Base-by-base conservation (phyloP, 305 asterid species). In the Rubia balearica region DNA sequence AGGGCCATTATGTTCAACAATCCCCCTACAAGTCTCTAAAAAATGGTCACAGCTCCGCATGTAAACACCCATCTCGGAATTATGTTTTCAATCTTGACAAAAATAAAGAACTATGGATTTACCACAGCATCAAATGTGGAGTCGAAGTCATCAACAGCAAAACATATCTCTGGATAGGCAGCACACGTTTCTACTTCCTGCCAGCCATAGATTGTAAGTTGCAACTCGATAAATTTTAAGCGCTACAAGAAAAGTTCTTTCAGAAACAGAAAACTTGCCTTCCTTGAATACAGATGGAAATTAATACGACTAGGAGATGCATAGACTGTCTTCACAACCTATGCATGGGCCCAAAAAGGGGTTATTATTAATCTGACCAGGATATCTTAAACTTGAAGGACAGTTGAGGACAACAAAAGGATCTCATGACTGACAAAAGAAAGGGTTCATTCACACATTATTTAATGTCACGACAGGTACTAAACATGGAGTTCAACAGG, bases 101-200 rank as follows among this genome's bases (percentile, higher is more conserved):
- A 27, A 27, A 27, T 27, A 27, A 42, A 38, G 21, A 61, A 74
- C 12, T 11, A 45, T 68, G 62, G 12, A 73, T 68, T 85, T 88
- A 94, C 99, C 99, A 94, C 97, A 49, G 97, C 92, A 78, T 94
- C 99, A 75, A 89, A 91, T 64, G 99, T 94, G 79, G 96, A 94
- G 84, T 94, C 99, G 71, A 88, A 94, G 76, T 94, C 99, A 78
- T 94, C 99, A 72, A 94, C 98, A 42, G 99, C 98, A 86, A 94
- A 94, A 80, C 95, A 94, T 76, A 94, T 88, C 71, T 91, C 99
- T 73, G 99, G 99, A 84, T 94, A 94, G 73, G 99, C 97, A 68
- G 96, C 86, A 53, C 84, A 80, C 48, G 99, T 94, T 81, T 94
- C 96, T 62, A 82, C 93, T 87, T 91, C 99, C 99, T 94, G 93